Conservation (phyloP, 352 stramenopile genomes). For the Phytophthora parvispora region DNA sequence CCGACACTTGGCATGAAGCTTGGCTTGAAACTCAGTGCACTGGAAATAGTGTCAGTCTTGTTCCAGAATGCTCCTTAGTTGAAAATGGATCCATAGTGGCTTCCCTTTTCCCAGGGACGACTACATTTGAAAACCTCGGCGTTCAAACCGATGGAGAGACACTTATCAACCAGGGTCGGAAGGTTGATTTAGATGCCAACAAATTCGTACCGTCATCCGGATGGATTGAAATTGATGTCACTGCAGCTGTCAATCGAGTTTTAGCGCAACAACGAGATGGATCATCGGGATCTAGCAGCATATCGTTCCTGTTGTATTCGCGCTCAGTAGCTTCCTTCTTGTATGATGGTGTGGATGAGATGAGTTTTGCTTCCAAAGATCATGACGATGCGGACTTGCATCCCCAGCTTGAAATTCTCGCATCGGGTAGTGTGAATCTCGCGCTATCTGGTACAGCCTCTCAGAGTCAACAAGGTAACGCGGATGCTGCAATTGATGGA, state of each 20-base stretch:
- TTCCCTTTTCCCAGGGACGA: constrained; percentile 44
- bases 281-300: constrained; percentile 29
- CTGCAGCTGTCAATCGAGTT: constrained; percentile 62
- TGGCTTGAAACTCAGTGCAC: constrained; percentile 32
- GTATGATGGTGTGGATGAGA: constrained; percentile 63
- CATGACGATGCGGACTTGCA: constrained; percentile 35
- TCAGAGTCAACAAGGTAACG: constrained; percentile 62
- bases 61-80: constrained; percentile 31
- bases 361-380: constrained; percentile 72
- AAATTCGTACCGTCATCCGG: constrained; percentile 43
- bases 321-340: constrained; percentile 48
- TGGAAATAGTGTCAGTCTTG: constrained; percentile 9
- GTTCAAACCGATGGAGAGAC: constrained; percentile 35
- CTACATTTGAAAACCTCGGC: constrained; percentile 41
- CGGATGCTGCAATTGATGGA: constrained; percentile 63
- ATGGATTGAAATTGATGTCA: constrained; percentile 81
- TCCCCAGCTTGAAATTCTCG: constrained; percentile 54
- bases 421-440: constrained; percentile 68
- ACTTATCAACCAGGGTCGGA: constrained; percentile 35
- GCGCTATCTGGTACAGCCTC: constrained; percentile 34
- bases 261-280: constrained; percentile 37
- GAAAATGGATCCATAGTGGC: constrained; percentile 21
- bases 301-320: constrained; percentile 73
- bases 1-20: constrained; percentile 51
- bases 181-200: constrained; percentile 52